These are phyloP conservation scores for Termitomyces sp. DNA, from an alignment of 768 basidiomycete species.

Conservation along the genomic window DNA sequence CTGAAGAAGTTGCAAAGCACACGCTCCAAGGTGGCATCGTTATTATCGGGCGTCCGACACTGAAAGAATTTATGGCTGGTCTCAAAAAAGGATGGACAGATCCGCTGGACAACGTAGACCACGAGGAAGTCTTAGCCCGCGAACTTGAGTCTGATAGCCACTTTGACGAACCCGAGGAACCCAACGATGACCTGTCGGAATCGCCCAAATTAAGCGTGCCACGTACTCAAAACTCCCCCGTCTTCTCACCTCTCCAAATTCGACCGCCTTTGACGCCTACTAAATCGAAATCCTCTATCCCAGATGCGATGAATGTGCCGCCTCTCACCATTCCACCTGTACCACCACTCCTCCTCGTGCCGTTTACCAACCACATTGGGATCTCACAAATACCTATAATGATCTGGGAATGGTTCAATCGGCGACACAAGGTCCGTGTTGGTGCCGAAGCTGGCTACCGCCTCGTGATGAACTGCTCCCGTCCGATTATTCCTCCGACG, in stretches of 20 bases:
- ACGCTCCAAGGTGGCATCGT: conserved; percentile 83
- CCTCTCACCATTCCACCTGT: conserved; percentile 63
- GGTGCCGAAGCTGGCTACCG: conserved; percentile 83
- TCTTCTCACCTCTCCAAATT: conserved; percentile 28
- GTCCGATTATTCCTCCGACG: conserved; percentile 52
- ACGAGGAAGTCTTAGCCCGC: conserved; percentile 67
- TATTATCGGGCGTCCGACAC: conserved; percentile 82
- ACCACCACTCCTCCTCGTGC: conserved; percentile 78
- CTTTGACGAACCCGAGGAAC: conserved; percentile 66
- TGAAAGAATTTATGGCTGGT: conserved; percentile 95
- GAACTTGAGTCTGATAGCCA: conserved; percentile 69
- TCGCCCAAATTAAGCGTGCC: conserved; percentile 25
- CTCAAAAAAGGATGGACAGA: conserved; percentile 83
- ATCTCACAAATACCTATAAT: conserved; percentile 83
- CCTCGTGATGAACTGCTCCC: conserved; percentile 60
- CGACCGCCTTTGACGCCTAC: conserved; percentile 18
- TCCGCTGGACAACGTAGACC: conserved; percentile 62
- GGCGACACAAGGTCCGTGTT: conserved; percentile 71
- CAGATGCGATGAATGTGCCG: conserved; percentile 40
- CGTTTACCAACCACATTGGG: conserved; percentile 76
- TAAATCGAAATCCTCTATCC: conserved; percentile 17
- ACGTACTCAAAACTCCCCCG: conserved; percentile 25
- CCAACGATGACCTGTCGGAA: conserved; percentile 10
- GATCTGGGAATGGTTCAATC: conserved; percentile 93
- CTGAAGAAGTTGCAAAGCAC: conserved; percentile 49